Evolutionary conservation across 352 stramenopile species (phyloP).

Genomic region (Phytopythium helicoides): DNA sequence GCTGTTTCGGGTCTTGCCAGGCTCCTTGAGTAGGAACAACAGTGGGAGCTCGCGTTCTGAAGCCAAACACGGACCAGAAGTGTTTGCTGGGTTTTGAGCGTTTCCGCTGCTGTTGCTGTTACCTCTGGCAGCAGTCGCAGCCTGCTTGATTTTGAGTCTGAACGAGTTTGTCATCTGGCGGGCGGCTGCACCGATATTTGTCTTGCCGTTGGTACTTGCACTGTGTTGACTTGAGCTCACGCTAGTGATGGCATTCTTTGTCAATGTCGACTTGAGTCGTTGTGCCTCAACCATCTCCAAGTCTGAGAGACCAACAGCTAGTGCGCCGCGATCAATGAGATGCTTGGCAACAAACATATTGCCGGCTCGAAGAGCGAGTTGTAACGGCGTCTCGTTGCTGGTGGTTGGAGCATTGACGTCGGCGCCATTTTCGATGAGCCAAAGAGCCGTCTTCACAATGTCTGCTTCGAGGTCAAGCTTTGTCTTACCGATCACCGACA

Average conservation of each 20-base stretch:
- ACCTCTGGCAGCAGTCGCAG: neutral
- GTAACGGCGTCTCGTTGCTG: slow-evolving; percentile 46
- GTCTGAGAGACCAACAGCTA: slow-evolving; percentile 39
- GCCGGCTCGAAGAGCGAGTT: slow-evolving; percentile 49
- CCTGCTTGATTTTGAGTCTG: slow-evolving; percentile 5
- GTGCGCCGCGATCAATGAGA: slow-evolving; percentile 45
- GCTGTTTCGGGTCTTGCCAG: slow-evolving; percentile 67
- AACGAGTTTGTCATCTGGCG: slow-evolving; percentile 5
- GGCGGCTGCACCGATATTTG: slow-evolving; percentile 6
- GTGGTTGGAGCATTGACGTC: slow-evolving; percentile 55
- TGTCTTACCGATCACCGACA: slow-evolving; percentile 13
- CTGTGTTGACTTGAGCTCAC: slow-evolving; percentile 10
- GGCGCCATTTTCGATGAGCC: slow-evolving; percentile 74
- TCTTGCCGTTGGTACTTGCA: slow-evolving; percentile 8
- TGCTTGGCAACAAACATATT: slow-evolving; percentile 56
- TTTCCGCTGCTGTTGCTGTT: slow-evolving; percentile 5
- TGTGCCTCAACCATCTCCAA: slow-evolving; percentile 43
- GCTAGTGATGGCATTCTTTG: slow-evolving; percentile 61
- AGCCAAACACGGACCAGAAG: slow-evolving; percentile 1
- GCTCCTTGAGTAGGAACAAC: slow-evolving; percentile 74
- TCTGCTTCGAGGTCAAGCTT: slow-evolving; percentile 50
- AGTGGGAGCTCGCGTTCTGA: slow-evolving; percentile 35
- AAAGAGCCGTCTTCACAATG: slow-evolving; percentile 59
- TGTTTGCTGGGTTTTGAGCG: slow-evolving; percentile 5
- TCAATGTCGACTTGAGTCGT: slow-evolving; percentile 46